Evolutionary conservation across 2,329 filamentous ascomycete genomes (phyloP).

Genomic region (Paecilomyces niveus): DNA sequence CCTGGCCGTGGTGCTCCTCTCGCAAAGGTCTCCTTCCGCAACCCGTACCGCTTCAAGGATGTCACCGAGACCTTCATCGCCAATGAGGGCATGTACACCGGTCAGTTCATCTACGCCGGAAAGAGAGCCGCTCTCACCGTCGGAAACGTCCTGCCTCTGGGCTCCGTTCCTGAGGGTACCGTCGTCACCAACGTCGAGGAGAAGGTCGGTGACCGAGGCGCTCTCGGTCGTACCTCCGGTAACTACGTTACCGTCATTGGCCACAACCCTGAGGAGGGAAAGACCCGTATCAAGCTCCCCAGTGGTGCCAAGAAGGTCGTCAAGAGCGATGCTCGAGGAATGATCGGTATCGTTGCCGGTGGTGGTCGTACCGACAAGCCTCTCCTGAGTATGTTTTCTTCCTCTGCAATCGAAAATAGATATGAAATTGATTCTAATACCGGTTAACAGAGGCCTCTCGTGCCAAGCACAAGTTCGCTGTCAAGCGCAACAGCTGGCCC

Average conservation of each 20-base stretch:
- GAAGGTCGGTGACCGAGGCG: conserved; percentile 94
- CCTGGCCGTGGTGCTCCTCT: conserved; percentile 96
- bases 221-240: conserved; percentile 91
- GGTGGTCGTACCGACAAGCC: conserved; percentile 99
- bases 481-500: conserved; percentile 99
- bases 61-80: conserved; percentile 99
- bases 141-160: conserved; percentile 93
- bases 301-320: conserved; percentile 99
- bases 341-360: conserved; percentile 99
- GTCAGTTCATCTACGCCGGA: conserved; percentile 99
- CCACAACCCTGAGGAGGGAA: conserved; percentile 98
- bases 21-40: conserved; percentile 92
- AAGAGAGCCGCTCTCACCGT: conserved; percentile 97
- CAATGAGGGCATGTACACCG: conserved; percentile 99
- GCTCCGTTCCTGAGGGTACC: conserved; percentile 96
- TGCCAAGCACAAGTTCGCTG: conserved; percentile 99
- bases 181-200: conserved; percentile 99
- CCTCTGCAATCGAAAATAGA: background rate
- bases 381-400: conserved; percentile 63
- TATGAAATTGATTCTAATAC: conserved; percentile 33
- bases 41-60: conserved; percentile 97
- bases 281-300: conserved; percentile 99
- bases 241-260: conserved; percentile 99
- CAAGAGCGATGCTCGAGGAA: conserved; percentile 83
- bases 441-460: conserved; percentile 77